Conservation (phyloP, 768 basidiomycete species). For the Tricholoma terreum region DNA sequence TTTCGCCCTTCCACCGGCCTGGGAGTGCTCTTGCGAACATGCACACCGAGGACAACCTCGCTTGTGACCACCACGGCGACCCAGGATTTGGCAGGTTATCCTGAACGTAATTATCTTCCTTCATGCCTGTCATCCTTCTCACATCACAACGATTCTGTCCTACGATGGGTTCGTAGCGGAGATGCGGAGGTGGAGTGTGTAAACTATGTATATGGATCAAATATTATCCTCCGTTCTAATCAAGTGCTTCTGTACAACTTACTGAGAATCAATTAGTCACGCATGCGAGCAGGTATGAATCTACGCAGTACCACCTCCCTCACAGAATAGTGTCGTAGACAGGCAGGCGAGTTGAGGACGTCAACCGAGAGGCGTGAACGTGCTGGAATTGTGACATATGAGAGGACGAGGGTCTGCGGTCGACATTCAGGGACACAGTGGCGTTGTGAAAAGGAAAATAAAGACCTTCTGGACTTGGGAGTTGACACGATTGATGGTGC, state of each 20-base stretch:
- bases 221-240: constrained; percentile 5
- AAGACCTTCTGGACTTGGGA: constrained; percentile 93
- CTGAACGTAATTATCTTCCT: constrained; percentile 1
- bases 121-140: not conserved
- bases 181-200: not conserved
- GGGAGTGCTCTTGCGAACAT: not conserved
- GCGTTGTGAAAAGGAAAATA: not conserved
- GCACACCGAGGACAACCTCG: not conserved
- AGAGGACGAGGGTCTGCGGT: constrained; percentile 78
- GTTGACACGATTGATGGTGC: constrained; percentile 95
- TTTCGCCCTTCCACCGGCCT: constrained; percentile 4
- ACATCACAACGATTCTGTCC: not conserved
- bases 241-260: not conserved
- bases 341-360: constrained; percentile 66
- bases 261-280: constrained; percentile 50
- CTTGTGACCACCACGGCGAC: not conserved
- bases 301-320: constrained; percentile 81
- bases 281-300: constrained; percentile 91
- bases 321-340: constrained; percentile 73
- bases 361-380: constrained; percentile 49
- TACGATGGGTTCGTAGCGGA: not conserved
- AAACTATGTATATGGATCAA: not conserved
- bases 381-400: constrained; percentile 92
- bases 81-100: not conserved
- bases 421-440: not conserved